phyloP scores from a whole-genome alignment of 805 yeast genomes.

The Suhomyces tanzawaensis region DNA sequence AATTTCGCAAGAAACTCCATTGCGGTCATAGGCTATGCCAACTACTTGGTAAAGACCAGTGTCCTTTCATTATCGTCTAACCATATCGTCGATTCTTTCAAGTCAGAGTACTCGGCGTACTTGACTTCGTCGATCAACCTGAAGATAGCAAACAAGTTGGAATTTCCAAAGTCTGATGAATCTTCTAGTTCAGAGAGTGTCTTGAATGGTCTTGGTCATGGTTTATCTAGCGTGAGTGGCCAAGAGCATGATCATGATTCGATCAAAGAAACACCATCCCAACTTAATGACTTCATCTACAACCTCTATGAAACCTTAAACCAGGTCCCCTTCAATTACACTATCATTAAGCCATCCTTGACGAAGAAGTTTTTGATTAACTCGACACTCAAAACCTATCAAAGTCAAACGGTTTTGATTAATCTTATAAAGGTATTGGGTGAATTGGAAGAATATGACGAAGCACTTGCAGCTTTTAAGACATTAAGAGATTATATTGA shows the following conservation, averaged over 20 bases:
- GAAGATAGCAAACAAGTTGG: conserved; percentile 18
- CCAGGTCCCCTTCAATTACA: conserved; percentile 19
- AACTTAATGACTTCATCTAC: conserved; percentile 26
- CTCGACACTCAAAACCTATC: conserved; percentile 33
- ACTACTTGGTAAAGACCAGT: conserved; percentile 25
- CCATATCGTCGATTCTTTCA: conserved; percentile 9
- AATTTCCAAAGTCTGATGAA: conserved; percentile 48
- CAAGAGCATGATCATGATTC: background rate
- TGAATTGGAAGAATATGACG: conserved; percentile 38
- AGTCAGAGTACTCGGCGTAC: conserved; percentile 1
- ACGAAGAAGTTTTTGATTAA: conserved; percentile 29
- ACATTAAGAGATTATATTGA: conserved; percentile 34
- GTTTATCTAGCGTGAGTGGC: background rate
- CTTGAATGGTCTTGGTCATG: background rate
- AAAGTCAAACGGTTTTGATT: conserved; percentile 33
- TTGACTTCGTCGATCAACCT: conserved; percentile 6
- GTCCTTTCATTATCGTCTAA: conserved; percentile 7
- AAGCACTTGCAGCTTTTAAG: conserved; percentile 42
- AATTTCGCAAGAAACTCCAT: conserved; percentile 24
- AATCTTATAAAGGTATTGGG: conserved; percentile 31
- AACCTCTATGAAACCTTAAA: conserved; percentile 30
- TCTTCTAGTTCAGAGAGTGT: conserved; percentile 9
- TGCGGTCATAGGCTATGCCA: conserved; percentile 25
- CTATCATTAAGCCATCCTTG: conserved; percentile 11
- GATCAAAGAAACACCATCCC: conserved; percentile 1